phyloP scores from a whole-genome alignment of 805 yeast species.

The Kurtzmaniella cleridarum region DNA sequence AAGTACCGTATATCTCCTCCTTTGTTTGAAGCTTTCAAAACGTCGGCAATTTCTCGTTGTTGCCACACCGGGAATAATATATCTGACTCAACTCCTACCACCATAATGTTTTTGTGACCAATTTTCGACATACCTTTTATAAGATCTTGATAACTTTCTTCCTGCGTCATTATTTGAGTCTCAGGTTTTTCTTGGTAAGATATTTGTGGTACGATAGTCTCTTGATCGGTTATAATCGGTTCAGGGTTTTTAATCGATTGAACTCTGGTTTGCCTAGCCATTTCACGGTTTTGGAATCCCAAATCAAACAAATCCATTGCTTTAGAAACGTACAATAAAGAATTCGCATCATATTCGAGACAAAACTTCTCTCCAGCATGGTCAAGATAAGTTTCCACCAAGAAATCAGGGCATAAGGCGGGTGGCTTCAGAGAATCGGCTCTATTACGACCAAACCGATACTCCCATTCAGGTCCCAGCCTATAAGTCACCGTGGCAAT shows the following conservation, averaged over 20 bases:
- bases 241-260: slow-evolving; percentile 16
- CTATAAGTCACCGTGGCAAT: slow-evolving; percentile 92
- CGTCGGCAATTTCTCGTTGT: slow-evolving; percentile 72
- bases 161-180: slow-evolving; percentile 41
- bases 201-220: slow-evolving; percentile 36
- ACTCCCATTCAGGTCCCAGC: slow-evolving; percentile 97
- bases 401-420: slow-evolving; percentile 87
- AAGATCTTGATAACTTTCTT: slow-evolving; percentile 58
- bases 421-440: slow-evolving; percentile 76
- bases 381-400: slow-evolving; percentile 88
- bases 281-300: slow-evolving; percentile 42
- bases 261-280: slow-evolving; percentile 40
- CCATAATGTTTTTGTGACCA: slow-evolving; percentile 60
- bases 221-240: slow-evolving; percentile 4
- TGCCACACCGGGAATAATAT: slow-evolving; percentile 93
- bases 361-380: slow-evolving; percentile 95
- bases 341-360: slow-evolving; percentile 84
- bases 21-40: slow-evolving; percentile 36
- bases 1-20: slow-evolving; percentile 45
- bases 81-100: slow-evolving; percentile 91
- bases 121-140: slow-evolving; percentile 59
- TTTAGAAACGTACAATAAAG: slow-evolving; percentile 79
- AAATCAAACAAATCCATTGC: slow-evolving; percentile 94
- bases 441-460: slow-evolving; percentile 81
- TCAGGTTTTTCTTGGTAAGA: slow-evolving; percentile 53